phyloP scores from a whole-genome alignment of 1,284 basidiomycete genomes.

The Takashimella tepidaria region DNA sequence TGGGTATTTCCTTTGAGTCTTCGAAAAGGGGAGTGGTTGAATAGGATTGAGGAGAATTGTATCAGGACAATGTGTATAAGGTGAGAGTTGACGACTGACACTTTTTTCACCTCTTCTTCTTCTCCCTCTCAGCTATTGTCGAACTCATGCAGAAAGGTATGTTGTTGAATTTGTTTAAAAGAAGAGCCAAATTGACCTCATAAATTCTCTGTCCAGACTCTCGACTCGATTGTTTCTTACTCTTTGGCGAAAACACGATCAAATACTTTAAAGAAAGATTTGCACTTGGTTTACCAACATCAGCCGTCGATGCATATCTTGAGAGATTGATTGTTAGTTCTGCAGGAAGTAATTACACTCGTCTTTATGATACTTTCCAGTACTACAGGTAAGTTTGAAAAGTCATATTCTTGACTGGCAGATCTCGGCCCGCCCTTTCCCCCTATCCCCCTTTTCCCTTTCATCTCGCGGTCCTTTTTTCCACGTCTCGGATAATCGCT shows the following conservation, averaged over 20 bases:
- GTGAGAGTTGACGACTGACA: neutral
- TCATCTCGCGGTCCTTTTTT: too few relatives aligned
- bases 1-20: slow-evolving; percentile 54
- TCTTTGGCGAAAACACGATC: slow-evolving; percentile 86
- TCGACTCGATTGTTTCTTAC: slow-evolving; percentile 82
- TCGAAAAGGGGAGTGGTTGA: slow-evolving; percentile 2
- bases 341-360: slow-evolving; percentile 85
- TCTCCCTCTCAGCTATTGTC: slow-evolving; percentile 84
- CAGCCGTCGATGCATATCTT: slow-evolving; percentile 80
- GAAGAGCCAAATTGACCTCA: too few relatives aligned
- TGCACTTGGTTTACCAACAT: slow-evolving; percentile 81
- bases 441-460: too few relatives aligned
- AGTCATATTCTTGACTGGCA: too few relatives aligned
- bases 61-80: neutral
- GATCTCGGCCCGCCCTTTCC: too few relatives aligned
- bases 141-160: slow-evolving; percentile 92
- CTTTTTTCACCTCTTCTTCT: too few relatives aligned
- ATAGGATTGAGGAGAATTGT: neutral
- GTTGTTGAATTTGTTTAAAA: slow-evolving; percentile 13
- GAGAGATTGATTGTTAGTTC: slow-evolving; percentile 82
- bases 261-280: slow-evolving; percentile 85
- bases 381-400: slow-evolving; percentile 40
- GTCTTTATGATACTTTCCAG: slow-evolving; percentile 75
- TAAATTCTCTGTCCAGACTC: slow-evolving; percentile 67
- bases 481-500: too few relatives aligned